Base-by-base conservation (phyloP, 257 asterid genomes). In the Fraxinus anomala region DNA sequence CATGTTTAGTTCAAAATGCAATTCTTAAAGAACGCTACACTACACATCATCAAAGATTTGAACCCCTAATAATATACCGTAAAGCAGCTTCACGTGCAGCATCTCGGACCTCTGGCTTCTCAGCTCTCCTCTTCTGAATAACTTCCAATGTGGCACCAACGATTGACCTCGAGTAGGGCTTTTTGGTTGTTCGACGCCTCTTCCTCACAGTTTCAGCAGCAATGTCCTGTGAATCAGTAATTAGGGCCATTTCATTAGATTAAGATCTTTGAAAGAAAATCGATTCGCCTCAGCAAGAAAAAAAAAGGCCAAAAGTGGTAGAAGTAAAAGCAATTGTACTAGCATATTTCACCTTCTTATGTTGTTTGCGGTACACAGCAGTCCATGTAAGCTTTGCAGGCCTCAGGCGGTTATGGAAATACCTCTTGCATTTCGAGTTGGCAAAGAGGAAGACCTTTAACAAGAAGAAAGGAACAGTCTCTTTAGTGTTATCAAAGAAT, bases 61-160 rank as follows among this genome's bases (percentile, higher is more conserved):
- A 75, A 59, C 10, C 19, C 4, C 17, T 12, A 44, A 3, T 0
- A 39, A 56, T 80, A 33, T 84, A 86, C 93, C 92, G 90, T 21
- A 89, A 44, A 69, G 91, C 94, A 77, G 94, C 90, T 77, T 89
- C 92, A 71, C 94, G 83, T 9, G 91, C 94, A 74, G 91, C 92
- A 79, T 89, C 92, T 68, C 92, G 90, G 13, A 88, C 92, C 73
- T 89, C 92, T 39, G 89, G 91, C 82, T 88, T 89, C 83, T 89
- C 92, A 28, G 81, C 31, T 75, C 94, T 86, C 72, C 74, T 87
- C 85, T 89, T 87, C 86, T 87, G 94, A 19, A 89, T 89, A 19
- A 89, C 91, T 76, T 89, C 94, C 86, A 89, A 76, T 8, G 90
- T 87, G 44, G 94, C 94, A 78, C 89, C 91, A 14, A 89, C 94